A percentile compares a stretch with the other conserved stretches of the same genome.
These are phyloP conservation scores for Leccinum insolens DNA, from an alignment of 1,284 basidiomycete species.

Conservation along the genomic window DNA sequence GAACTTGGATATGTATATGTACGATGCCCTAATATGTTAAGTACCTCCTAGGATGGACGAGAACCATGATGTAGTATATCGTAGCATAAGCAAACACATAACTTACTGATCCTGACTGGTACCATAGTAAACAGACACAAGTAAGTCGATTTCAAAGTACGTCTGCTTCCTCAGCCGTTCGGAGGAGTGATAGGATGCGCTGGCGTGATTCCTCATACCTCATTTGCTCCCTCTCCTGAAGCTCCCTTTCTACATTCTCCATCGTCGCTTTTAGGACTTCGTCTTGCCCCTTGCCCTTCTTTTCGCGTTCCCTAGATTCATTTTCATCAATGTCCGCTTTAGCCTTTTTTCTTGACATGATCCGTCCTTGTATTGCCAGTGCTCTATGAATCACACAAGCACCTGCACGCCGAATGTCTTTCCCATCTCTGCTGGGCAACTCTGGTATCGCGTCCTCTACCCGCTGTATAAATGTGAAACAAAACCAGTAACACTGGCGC, in stretches of 20 bases:
- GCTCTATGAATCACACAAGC: not conserved
- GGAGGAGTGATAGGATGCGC: not conserved
- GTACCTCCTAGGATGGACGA: no score
- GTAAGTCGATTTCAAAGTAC: not conserved
- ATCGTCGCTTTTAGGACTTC: not conserved
- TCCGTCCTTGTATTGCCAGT: not conserved
- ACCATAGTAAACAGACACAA: no score
- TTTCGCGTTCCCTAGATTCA: not conserved
- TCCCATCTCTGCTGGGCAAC: not conserved
- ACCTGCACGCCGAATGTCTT: not conserved
- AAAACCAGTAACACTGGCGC: not conserved
- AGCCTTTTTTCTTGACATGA: not conserved
- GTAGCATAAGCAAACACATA: no score
- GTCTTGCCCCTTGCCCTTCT: not conserved
- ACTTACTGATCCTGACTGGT: no score
- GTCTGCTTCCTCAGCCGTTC: not conserved
- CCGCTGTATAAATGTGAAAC: not conserved
- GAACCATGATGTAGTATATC: no score
- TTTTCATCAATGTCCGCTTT: not conserved
- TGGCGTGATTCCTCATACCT: not conserved
- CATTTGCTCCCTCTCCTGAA: not conserved
- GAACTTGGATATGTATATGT: not conserved
- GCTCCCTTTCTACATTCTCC: not conserved
- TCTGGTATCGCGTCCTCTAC: not conserved
- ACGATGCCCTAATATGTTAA: no score